phyloP scores from a whole-genome alignment of 352 stramenopile species.

The Lagenidium giganteum region DNA sequence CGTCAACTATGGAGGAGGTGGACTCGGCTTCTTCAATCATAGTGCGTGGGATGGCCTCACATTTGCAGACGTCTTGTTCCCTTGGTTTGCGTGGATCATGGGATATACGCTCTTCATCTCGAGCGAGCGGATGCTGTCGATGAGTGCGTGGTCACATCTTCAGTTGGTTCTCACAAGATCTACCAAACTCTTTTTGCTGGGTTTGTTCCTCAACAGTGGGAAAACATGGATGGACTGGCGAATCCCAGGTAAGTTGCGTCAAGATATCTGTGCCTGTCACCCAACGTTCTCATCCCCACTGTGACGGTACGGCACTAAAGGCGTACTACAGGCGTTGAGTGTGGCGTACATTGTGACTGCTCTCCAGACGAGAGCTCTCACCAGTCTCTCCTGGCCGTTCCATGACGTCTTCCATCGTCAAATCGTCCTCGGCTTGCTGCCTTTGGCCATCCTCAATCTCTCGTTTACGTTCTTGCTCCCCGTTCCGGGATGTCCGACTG shows the following conservation, averaged over 20 bases:
- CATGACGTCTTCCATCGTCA: background rate
- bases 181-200: slow-evolving; percentile 51
- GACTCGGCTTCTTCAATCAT: slow-evolving; percentile 57
- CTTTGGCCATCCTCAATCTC: slow-evolving; percentile 45
- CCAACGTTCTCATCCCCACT: background rate
- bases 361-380: no score
- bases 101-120: slow-evolving; percentile 33
- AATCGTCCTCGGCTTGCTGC: slow-evolving; percentile 21
- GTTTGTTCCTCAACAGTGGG: slow-evolving; percentile 71
- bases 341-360: slow-evolving; percentile 36
- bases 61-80: slow-evolving; percentile 69
- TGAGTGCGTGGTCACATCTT: background rate
- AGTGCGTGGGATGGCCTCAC: slow-evolving; percentile 77
- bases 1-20: slow-evolving; percentile 83
- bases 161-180: slow-evolving; percentile 20
- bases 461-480: slow-evolving; percentile 37
- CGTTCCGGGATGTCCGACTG: slow-evolving; percentile 63
- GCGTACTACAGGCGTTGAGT: slow-evolving; percentile 69
- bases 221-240: slow-evolving; percentile 47
- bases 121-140: slow-evolving; percentile 15
- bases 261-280: background rate
- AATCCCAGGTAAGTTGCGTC: slow-evolving; percentile 37
- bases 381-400: no score
- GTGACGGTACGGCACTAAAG: slow-evolving; percentile 8
- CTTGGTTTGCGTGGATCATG: slow-evolving; percentile 87